A percentile compares a stretch with the other conserved stretches of the same genome.
Conservation (phyloP, 306 rosid genomes). For the Pterocarpus macrocarpus region DNA sequence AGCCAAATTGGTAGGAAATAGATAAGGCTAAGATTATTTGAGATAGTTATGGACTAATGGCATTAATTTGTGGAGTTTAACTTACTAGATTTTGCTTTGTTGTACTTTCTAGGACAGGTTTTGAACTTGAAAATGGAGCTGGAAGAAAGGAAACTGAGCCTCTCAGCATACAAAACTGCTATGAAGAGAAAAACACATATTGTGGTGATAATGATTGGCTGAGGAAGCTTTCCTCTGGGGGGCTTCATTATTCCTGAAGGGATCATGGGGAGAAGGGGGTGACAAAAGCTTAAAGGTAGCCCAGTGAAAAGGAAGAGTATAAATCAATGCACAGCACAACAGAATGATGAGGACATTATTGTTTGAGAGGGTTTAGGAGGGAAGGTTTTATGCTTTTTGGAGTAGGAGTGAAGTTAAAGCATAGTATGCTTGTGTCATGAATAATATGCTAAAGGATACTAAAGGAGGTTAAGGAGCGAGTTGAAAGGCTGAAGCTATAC, state of each 20-base stretch:
- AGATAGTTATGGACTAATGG: not conserved
- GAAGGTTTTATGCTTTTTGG: not conserved
- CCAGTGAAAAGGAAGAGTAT: conserved; percentile 43
- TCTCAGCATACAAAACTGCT: conserved; percentile 52
- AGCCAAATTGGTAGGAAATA: not conserved
- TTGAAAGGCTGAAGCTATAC: conserved; percentile 61
- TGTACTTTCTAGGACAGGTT: conserved; percentile 51
- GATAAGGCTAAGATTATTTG: not conserved
- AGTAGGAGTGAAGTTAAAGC: conserved; percentile 67
- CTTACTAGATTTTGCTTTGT: conserved; percentile 67
- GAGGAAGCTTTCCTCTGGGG: conserved; percentile 49
- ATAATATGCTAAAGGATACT: conserved; percentile 31
- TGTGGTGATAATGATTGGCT: conserved; percentile 49
- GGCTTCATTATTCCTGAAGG: conserved; percentile 55
- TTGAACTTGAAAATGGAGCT: conserved; percentile 52
- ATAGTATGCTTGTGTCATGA: conserved; percentile 54
- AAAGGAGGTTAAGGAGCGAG: conserved; percentile 57
- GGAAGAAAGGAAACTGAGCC: conserved; percentile 50
- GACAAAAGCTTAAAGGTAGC: conserved; percentile 36
- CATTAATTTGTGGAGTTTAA: not conserved
- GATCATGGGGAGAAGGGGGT: conserved; percentile 31
- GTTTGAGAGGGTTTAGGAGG: conserved; percentile 20
- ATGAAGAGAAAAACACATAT: conserved; percentile 52
- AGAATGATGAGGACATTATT: conserved; percentile 48
- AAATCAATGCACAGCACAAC: conserved; percentile 40